Evolutionary conservation across 768 basidiomycete species (phyloP), one percentile per base, ranked within the genome.

Genomic region (Rhodotorula toruloides): DNA sequence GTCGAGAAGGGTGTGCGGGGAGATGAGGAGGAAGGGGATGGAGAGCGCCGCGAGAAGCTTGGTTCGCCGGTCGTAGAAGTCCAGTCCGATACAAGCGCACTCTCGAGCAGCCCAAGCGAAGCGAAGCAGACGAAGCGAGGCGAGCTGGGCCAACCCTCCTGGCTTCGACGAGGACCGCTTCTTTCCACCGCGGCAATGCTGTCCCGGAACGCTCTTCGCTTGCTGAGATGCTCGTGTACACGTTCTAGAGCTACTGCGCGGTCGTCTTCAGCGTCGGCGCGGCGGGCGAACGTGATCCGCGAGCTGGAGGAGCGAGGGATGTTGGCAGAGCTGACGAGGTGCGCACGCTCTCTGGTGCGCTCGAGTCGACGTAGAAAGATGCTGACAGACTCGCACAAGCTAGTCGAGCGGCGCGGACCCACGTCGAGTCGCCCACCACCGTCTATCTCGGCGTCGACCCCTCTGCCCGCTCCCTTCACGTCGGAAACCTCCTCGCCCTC

Each of bases 371-470:
- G n/a, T 39, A 14, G n/a, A 27, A 52, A 53, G 60, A 46, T 34
- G 8, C 42, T 54, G 29, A 29, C 53, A 42, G 27, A 16, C 39
- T 4, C 5, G 2, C 6, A 8, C 21, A 4, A 22, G 25, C 12
- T 54, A 78, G 77, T 55, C 74, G 73, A 9, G 61, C 71, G 13
- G 58, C 76, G 0, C 66, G 72, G 1, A 46, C 68, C 17, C 74
- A 76, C 56, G 73, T 78, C 29, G 56, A 71, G 6, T 19, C 47
- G 19, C 77, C 76, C 1, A 74, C 73, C 22, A 83, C 83, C 0
- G 82, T 90, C 25, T 99, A 99, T 76, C 82, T 85, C 8, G 96
- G 96, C 42, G 83, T 98, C 47, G 96, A 99, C 76, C 96, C 96
- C 21, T 91, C 94, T 3, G 91, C 92, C 8, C 80, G 79, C 32